These are phyloP conservation scores for Fusarium duplospermum DNA, from an alignment of 2,329 filamentous ascomycete species.

Conservation along the genomic window DNA sequence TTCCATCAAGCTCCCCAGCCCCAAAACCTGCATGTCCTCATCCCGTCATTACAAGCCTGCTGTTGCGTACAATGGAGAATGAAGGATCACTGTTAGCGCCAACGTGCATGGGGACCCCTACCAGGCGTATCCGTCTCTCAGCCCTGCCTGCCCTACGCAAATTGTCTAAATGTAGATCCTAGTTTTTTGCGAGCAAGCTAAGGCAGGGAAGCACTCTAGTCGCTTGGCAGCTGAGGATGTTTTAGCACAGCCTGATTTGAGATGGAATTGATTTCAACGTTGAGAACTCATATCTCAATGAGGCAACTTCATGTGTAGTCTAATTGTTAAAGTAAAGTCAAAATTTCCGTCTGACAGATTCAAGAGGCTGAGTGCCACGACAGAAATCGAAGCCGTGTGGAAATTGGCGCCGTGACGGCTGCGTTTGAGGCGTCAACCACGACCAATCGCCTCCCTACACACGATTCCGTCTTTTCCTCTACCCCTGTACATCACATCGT, in stretches of 20 bases:
- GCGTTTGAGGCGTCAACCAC: background rate
- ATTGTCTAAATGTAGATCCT: background rate
- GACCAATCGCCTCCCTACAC: background rate
- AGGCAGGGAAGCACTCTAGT: background rate
- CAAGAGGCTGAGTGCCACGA: background rate
- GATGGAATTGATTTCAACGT: background rate
- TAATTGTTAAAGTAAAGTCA: background rate
- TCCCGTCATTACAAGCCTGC: background rate
- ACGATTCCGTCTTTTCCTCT: background rate
- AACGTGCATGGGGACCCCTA: background rate
- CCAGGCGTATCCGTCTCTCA: background rate
- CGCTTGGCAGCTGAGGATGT: background rate
- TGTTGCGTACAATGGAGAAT: background rate
- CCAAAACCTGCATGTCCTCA: background rate
- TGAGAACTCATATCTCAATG: background rate
- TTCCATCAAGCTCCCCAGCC: background rate
- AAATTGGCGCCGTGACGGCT: background rate
- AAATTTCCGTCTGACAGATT: background rate
- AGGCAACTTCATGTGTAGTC: background rate
- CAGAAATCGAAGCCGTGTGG: background rate
- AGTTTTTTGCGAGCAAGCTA: background rate
- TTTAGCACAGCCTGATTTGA: background rate
- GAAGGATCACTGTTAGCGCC: background rate
- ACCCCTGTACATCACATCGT: background rate
- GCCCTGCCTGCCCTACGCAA: background rate